A percentile compares a stretch with the other conserved stretches of the same genome.
phyloP scores from a whole-genome alignment of 2,329 filamentous ascomycete genomes.

The Penicillium decumbens region DNA sequence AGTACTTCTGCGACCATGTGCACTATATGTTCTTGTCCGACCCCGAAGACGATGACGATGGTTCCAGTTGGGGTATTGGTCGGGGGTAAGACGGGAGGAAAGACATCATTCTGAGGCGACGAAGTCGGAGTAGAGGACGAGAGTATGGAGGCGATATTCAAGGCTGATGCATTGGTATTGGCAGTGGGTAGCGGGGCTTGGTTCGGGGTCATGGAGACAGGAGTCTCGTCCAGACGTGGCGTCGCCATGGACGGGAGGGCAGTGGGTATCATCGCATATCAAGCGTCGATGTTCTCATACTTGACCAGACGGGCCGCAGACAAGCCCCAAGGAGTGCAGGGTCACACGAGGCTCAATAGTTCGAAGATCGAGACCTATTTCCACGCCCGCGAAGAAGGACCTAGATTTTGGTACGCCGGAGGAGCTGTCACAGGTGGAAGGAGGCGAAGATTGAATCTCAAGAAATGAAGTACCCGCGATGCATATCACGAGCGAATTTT shows the following conservation, averaged over 20 bases:
- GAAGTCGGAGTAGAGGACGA: background rate
- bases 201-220: constrained; percentile 23
- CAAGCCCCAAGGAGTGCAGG: background rate
- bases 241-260: constrained; percentile 33
- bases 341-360: background rate
- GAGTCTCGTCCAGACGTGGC: constrained; percentile 26
- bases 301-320: constrained; percentile 9
- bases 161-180: constrained; percentile 9
- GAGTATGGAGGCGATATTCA: constrained; percentile 12
- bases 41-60: constrained; percentile 64
- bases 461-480: background rate
- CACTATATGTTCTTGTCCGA: constrained; percentile 68
- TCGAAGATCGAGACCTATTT: background rate
- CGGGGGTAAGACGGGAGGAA: background rate
- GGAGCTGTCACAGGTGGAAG: background rate
- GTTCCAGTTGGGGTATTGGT: constrained; percentile 18
- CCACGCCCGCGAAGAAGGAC: background rate
- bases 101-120: constrained; percentile 3
- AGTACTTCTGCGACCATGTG: constrained; percentile 72
- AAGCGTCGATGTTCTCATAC: constrained; percentile 24
- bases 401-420: too few relatives aligned
- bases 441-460: background rate
- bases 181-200: constrained; percentile 4
- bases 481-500: constrained; percentile 6
- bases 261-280: constrained; percentile 35